Conservation (phyloP, 1,284 basidiomycete species). For the Apiotrichum gracile region DNA sequence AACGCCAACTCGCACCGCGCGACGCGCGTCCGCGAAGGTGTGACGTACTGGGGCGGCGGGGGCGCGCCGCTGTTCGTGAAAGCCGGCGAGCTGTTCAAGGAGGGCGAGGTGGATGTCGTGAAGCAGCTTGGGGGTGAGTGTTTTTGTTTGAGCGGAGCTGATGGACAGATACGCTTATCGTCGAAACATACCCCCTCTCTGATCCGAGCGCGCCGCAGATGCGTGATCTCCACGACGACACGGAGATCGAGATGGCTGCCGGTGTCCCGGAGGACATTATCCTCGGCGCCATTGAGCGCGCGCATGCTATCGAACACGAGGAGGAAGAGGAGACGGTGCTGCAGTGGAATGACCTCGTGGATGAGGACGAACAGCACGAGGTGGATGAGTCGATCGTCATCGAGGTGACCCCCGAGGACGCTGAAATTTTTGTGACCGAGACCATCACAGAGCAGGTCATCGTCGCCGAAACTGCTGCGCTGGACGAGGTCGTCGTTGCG, state of each 20-base stretch:
- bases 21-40: slow-evolving; percentile 11
- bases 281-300: neutral
- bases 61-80: slow-evolving; percentile 45
- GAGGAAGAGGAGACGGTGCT: neutral
- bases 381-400: neutral
- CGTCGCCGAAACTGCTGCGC: no score
- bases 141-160: neutral
- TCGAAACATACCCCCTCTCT: slow-evolving; percentile 22
- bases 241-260: slow-evolving; percentile 24
- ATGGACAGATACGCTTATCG: slow-evolving; percentile 14
- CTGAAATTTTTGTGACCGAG: no score
- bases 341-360: neutral
- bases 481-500: no score
- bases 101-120: slow-evolving; percentile 40
- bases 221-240: slow-evolving; percentile 25
- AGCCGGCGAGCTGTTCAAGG: slow-evolving; percentile 45
- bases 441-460: no score
- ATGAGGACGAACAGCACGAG: neutral
- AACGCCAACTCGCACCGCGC: slow-evolving; percentile 5
- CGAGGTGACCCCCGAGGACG: neutral
- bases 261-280: neutral
- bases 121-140: slow-evolving; percentile 29
- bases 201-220: slow-evolving; percentile 37
- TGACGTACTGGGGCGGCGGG: slow-evolving; percentile 34
- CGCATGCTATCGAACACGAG: neutral